These are phyloP conservation scores for Articulospora tetracladia DNA, from an alignment of 495 filamentous ascomycete genomes.

Conservation along the genomic window DNA sequence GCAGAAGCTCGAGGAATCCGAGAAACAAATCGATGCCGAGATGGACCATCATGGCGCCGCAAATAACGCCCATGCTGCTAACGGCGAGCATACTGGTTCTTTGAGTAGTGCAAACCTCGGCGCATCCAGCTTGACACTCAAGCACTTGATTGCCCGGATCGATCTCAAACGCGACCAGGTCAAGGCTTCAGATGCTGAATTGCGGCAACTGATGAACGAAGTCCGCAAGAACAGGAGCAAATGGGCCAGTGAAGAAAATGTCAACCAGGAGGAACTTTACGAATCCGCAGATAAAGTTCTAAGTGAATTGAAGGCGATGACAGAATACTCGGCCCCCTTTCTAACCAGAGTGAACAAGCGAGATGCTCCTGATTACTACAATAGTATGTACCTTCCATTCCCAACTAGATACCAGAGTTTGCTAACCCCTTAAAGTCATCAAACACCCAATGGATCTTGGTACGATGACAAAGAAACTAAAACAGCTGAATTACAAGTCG, in stretches of 20 bases:
- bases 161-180: constrained; percentile 88
- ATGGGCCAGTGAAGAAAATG: constrained; percentile 96
- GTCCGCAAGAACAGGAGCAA: constrained; percentile 97
- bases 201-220: constrained; percentile 90
- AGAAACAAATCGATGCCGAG: constrained; percentile 92
- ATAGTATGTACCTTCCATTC: constrained; percentile 50
- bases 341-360: constrained; percentile 90
- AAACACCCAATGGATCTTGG: constrained; percentile 98
- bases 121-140: constrained; percentile 93
- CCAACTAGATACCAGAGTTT: background rate
- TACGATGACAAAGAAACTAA: constrained; percentile 97
- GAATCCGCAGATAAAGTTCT: constrained; percentile 94
- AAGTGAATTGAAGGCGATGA: constrained; percentile 92
- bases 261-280: constrained; percentile 96
- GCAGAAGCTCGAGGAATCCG: constrained; percentile 92
- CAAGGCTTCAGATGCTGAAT: constrained; percentile 83
- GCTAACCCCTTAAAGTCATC: constrained; percentile 58
- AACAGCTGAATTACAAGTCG: constrained; percentile 79
- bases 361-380: constrained; percentile 94
- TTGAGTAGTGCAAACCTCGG: constrained; percentile 91
- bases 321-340: constrained; percentile 92
- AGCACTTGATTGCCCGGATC: constrained; percentile 93
- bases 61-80: constrained; percentile 34
- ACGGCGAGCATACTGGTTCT: constrained; percentile 65
- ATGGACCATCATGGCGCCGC: constrained; percentile 65